phyloP scores from a whole-genome alignment of 192 early-diverging fungal species.

The Coemansia sp. region DNA sequence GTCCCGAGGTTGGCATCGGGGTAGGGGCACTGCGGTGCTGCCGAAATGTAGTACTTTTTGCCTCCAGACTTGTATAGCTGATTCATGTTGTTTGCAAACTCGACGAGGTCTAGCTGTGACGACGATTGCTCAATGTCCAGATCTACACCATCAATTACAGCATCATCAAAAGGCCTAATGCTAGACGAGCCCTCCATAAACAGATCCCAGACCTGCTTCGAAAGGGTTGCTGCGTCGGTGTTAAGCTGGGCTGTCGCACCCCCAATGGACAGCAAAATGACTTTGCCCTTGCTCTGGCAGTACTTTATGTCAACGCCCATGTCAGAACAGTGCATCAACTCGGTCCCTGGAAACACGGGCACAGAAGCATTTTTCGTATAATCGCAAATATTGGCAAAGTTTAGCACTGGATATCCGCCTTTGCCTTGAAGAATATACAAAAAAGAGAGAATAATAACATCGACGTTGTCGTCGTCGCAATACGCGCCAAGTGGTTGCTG shows the following conservation, averaged over 20 bases:
- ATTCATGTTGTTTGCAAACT: conserved; percentile 62
- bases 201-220: conserved; percentile 73
- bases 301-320: conserved; percentile 69
- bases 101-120: conserved; percentile 54
- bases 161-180: conserved; percentile 70
- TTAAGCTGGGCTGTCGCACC: conserved; percentile 64
- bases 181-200: conserved; percentile 67
- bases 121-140: conserved; percentile 70
- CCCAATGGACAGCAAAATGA: conserved; percentile 73
- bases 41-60: conserved; percentile 62
- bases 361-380: conserved; percentile 51
- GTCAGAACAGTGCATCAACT: conserved; percentile 67
- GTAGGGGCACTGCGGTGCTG: conserved; percentile 75
- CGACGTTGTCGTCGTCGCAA: conserved; percentile 56
- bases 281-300: conserved; percentile 76
- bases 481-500: conserved; percentile 59
- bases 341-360: conserved; percentile 58
- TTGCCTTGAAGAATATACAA: conserved; percentile 67
- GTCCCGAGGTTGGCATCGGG: conserved; percentile 67
- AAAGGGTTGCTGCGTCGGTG: conserved; percentile 62
- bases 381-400: conserved; percentile 72
- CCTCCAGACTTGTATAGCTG: conserved; percentile 48
- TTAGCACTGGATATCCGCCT: conserved; percentile 61
- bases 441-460: conserved; percentile 65
- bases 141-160: conserved; percentile 73